Evolutionary conservation across 371 early-diverging fungal species (phyloP).

Genomic region (Zychaea mexicana): DNA sequence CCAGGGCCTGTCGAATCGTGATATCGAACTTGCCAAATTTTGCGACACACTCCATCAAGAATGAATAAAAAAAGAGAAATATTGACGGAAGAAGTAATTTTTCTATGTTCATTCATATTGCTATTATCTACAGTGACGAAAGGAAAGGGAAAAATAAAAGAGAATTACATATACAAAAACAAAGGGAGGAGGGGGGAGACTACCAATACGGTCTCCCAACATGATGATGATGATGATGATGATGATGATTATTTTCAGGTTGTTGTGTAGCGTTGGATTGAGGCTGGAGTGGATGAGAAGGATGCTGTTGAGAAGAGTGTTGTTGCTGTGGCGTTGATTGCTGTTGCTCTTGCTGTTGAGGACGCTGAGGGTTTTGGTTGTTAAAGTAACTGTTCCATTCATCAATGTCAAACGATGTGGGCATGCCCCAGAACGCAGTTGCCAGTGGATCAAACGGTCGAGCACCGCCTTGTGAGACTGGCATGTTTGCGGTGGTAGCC

Average conservation of each 20-base stretch:
- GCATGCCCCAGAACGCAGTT: conserved; percentile 29
- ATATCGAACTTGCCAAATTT: conserved; percentile 79
- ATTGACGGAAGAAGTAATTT: not conserved
- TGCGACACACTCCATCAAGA: conserved; percentile 46
- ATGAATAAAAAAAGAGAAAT: not conserved
- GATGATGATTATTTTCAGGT: not conserved
- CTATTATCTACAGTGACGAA: not conserved
- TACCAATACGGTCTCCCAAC: not conserved
- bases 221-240: not conserved
- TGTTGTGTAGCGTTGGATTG: not conserved
- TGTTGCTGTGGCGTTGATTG: not conserved
- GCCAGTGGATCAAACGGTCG: conserved; percentile 18
- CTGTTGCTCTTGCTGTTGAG: conserved; percentile 5
- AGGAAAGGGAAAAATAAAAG: not conserved
- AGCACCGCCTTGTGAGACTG: not conserved
- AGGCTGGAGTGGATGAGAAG: not conserved
- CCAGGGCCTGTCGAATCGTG: conserved; percentile 78
- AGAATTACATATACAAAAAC: not conserved
- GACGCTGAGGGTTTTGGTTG: conserved; percentile 14
- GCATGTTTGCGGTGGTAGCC: not conserved
- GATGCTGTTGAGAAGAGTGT: not conserved
- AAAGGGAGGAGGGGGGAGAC: too few species aligned
- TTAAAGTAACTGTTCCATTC: conserved; percentile 28
- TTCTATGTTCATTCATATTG: not conserved
- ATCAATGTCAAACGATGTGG: conserved; percentile 26